A percentile compares a stretch with the other conserved stretches of the same genome.
phyloP scores from a whole-genome alignment of 768 basidiomycete species.

The Lactarius tabidus region DNA sequence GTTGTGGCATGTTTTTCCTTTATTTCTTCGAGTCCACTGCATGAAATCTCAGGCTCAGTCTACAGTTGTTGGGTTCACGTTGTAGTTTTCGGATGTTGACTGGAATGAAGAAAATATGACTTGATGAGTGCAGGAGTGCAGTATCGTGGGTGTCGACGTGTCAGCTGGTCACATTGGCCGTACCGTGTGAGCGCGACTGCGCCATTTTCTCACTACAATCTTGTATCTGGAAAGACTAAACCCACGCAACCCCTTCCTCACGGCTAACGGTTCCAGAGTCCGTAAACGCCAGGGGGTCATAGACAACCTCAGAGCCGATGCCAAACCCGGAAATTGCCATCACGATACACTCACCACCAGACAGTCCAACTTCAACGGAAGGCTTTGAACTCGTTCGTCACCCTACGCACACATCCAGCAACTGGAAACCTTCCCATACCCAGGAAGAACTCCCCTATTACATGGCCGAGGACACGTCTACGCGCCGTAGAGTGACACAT shows the following conservation, averaged over 20 bases:
- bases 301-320: conserved; percentile 41
- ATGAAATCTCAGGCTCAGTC: not conserved
- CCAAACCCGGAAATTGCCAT: conserved; percentile 63
- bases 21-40: not conserved
- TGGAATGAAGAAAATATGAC: not conserved
- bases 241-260: not conserved
- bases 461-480: conserved; percentile 48
- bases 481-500: conserved; percentile 42
- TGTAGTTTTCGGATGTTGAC: not conserved
- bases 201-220: not conserved
- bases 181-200: not conserved
- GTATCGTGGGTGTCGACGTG: not conserved
- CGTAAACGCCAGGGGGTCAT: not conserved
- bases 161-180: not conserved
- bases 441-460: conserved; percentile 48
- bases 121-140: no score
- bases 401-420: conserved; percentile 39
- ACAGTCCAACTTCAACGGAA: conserved; percentile 49
- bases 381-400: conserved; percentile 72
- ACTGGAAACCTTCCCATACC: conserved; percentile 29
- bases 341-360: conserved; percentile 59
- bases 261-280: conserved; percentile 1
- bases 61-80: not conserved
- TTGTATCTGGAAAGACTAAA: not conserved
- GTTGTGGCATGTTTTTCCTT: not conserved